These are phyloP conservation scores for Elongisporangium undulatum DNA, from an alignment of 352 stramenopile genomes.

Conservation along the genomic window DNA sequence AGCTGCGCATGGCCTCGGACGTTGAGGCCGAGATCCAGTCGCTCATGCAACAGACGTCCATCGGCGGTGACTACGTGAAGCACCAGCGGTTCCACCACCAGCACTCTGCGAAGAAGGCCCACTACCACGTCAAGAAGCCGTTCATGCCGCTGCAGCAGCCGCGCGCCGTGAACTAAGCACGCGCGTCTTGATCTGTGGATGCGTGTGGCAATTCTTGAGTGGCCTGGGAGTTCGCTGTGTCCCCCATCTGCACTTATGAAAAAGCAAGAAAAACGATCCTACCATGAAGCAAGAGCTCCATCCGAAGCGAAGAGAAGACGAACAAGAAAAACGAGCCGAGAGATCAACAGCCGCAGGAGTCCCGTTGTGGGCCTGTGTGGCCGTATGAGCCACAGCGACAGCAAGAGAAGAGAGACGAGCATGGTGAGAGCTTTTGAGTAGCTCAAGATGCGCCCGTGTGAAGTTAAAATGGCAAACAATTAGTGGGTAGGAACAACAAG, in stretches of 20 bases:
- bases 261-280: not conserved
- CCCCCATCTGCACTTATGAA: not conserved
- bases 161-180: conserved; percentile 66
- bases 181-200: not conserved
- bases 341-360: not conserved
- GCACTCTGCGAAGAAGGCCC: conserved; percentile 27
- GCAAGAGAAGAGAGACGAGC: not conserved
- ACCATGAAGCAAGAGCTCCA: not conserved
- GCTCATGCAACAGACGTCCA: conserved; percentile 47
- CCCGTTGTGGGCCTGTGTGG: too few species aligned
- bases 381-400: not conserved
- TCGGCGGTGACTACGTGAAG: conserved; percentile 37
- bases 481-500: conserved; percentile 8
- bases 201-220: not conserved
- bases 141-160: conserved; percentile 61
- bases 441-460: too few species aligned
- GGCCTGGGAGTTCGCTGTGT: not conserved
- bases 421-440: not conserved
- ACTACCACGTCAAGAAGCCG: conserved; percentile 37
- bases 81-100: conserved; percentile 24
- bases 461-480: not conserved
- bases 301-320: not conserved
- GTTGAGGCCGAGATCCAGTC: conserved; percentile 55
- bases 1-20: conserved; percentile 48
- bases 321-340: not conserved